Base-by-base conservation (phyloP, 768 basidiomycete species). In the Boletus eberwhitei region DNA sequence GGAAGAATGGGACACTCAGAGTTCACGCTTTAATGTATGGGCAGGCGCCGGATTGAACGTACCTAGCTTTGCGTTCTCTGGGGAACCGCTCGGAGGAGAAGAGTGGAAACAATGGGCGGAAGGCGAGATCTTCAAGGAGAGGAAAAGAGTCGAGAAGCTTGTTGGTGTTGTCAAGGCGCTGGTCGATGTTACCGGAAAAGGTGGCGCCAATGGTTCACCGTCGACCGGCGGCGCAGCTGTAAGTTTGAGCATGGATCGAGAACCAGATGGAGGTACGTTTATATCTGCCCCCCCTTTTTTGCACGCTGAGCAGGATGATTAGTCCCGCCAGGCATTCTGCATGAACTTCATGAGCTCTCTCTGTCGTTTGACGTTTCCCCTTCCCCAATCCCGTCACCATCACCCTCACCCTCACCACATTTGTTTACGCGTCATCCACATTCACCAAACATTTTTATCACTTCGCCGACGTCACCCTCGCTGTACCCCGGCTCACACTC, bases 381-480 rank as follows among this genome's bases (percentile, higher is more conserved):
- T 9, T 63, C 66, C 19, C 56, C 58, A 8, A 48, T 65, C 2
- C 60, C 53, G 13, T 69, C 68, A 0, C 66, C 69, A 1, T 71
- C 68, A 0, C 70, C 68, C 0, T 71, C 68, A 0, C 65, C 64
- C 2, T 68, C 68, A 2, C 69, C 68, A 0, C 54, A 65, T 44
- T 31, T 48, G 32, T 46, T 55, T 11, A 43, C 55, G 4, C 54
- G 54, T 5, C 58, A 51, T 8, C 68, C 45, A 12, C 53, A 71
- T 39, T 81, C 77, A 50, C 87, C 88, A 9, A 86, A 88, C 59
- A 88, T 90, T 60, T 87, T 79, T 64, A 77, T 91, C 60, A 90
- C 86, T 4, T 84, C 85, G 0, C 86, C 88, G 3, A 71, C 73
- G 0, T 76, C 79, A 4, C 65, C 80, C 21, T 73, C 73, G 5